Evolutionary conservation across 441 rosid genomes (phyloP), one percentile per base, ranked within the genome.

Genomic region (Bocquillonia castaneifolia): DNA sequence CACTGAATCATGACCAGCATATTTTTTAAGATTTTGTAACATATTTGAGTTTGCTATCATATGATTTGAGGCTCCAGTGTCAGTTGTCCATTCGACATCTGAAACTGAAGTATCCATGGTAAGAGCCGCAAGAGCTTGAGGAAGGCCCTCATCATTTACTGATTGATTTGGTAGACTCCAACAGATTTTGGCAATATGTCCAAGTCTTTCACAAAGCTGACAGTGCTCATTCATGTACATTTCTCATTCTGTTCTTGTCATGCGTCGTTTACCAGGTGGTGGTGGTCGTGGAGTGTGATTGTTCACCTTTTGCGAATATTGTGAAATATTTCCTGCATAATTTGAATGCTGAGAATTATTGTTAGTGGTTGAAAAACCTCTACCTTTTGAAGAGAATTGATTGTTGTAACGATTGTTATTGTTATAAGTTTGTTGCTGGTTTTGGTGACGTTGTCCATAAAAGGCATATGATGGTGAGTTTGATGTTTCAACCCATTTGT

Each of bases 321-420:
- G 17, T 18, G 55, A 50, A n/a, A 50, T 10, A 13, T 32, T 34
- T 10, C 48, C 50, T 65, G 50, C 36, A 50, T 10, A 65, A 20
- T 32, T 34, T 32, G 48, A 65, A 32, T 51, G 12, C 17, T 50
- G 36, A 6, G 34, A 65, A 20, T 2, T 50, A 0, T 64, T 48
- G 3, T 64, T 64, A 28, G 45, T 64, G 18, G 66, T 12, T 9
- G 3, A 14, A 63, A 52, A 23, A 22, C 56, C 56, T 52, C 5
- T 10, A 22, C 67, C 67, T 63, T 47, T 63, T 15, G 67, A 51
- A 13, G 48, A 18, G 26, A 65, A 65, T 20, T 65, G 50, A 47
- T 63, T 63, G 9, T 63, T 63, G 3, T 63, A 0, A 14, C 26
- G 37, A 25, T 28, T 61, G 17, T 13, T 34, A 13, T 63, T 63